phyloP scores from a whole-genome alignment of 176 grass and related monocot genomes.

The Carex parvula region DNA sequence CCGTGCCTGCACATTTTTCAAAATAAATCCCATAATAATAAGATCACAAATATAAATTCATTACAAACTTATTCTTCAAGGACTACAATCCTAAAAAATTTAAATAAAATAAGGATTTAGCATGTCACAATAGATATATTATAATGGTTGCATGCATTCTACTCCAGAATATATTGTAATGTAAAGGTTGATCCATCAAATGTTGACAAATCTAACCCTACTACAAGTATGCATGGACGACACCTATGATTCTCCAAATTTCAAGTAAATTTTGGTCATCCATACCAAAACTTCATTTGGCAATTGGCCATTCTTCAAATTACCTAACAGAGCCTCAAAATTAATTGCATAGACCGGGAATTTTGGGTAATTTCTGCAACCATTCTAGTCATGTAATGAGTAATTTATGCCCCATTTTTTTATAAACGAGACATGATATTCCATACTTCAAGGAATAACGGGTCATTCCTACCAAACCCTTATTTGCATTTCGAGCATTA shows the following conservation, averaged over 20 bases:
- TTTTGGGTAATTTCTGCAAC: neutral
- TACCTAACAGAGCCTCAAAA: neutral
- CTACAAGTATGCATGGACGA: neutral
- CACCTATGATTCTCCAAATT: neutral
- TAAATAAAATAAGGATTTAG: neutral
- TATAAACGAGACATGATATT: neutral
- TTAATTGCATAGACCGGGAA: neutral
- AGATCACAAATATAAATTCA: neutral
- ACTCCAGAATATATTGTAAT: neutral
- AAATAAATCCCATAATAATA: slow-evolving; percentile 4
- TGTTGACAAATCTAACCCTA: neutral
- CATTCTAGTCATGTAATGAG: neutral
- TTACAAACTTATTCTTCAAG: neutral
- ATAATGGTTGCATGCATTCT: neutral
- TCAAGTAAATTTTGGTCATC: neutral
- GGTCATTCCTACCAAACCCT: neutral
- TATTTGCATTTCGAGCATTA: neutral
- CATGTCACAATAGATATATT: neutral
- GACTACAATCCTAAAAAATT: neutral
- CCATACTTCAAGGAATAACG: neutral
- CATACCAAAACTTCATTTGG: neutral
- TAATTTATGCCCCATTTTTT: neutral
- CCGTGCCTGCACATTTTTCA: slow-evolving; percentile 56
- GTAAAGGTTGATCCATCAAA: neutral
- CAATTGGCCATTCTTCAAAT: neutral